phyloP scores from a whole-genome alignment of 345 rosid genomes.

The Melaleuca alternifolia region DNA sequence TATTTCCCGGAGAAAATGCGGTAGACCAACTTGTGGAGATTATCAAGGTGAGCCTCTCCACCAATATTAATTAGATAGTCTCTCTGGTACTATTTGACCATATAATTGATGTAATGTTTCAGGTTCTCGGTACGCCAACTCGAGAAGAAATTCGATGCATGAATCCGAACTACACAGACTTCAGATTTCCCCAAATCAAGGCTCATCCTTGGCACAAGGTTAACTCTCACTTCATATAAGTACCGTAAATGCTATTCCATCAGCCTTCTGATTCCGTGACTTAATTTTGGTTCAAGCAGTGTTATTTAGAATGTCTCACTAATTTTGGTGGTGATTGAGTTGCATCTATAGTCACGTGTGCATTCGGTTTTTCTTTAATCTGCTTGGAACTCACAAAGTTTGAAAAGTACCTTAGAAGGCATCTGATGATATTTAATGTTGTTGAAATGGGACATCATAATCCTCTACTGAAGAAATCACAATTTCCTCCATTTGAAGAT shows the following conservation, averaged over 20 bases:
- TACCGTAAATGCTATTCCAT: not conserved
- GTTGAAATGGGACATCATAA: not conserved
- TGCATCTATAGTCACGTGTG: not conserved
- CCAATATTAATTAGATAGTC: not conserved
- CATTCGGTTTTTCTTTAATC: not conserved
- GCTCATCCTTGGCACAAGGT: slow-evolving; percentile 95
- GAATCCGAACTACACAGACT: slow-evolving; percentile 84
- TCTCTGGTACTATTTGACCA: not conserved
- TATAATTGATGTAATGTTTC: slow-evolving; percentile 4
- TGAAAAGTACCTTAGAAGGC: not conserved
- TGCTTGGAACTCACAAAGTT: not conserved
- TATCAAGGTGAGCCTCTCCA: slow-evolving; percentile 44
- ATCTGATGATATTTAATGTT: not conserved
- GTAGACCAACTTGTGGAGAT: slow-evolving; percentile 88
- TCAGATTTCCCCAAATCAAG: slow-evolving; percentile 66
- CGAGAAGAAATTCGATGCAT: slow-evolving; percentile 85
- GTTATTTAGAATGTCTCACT: not conserved
- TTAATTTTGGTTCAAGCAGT: not conserved
- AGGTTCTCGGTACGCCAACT: slow-evolving; percentile 92
- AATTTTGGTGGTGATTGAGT: not conserved
- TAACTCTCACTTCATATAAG: not conserved
- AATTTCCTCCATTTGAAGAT: not conserved
- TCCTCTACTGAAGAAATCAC: not conserved
- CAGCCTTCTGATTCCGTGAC: not conserved
- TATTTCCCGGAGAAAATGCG: slow-evolving; percentile 74